Percentiles rank a stretch among this genome's conserved stretches.
Conservation (phyloP, 164 flowering plant genomes). For the Malania oleifera region DNA sequence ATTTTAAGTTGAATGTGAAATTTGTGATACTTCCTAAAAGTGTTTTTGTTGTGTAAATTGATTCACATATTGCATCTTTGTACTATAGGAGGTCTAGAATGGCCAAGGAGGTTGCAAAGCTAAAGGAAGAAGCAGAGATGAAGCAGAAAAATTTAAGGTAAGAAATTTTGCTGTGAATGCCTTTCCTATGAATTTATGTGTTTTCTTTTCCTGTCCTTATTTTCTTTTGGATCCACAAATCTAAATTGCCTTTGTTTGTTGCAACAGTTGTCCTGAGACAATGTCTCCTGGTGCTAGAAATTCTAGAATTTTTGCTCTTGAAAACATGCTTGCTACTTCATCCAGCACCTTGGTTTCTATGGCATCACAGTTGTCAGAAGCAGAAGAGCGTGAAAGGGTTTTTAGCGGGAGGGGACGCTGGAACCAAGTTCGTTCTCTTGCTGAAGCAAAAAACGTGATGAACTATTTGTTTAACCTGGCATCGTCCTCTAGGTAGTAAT, state of each 20-base stretch:
- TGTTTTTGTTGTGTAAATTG: background rate
- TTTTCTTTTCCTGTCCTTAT: background rate
- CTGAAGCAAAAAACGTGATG: constrained; percentile 92
- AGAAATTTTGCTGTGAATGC: background rate
- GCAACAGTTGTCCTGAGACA: constrained; percentile 45
- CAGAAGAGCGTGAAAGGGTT: constrained; percentile 86
- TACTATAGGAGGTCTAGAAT: constrained; percentile 48
- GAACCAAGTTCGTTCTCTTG: constrained; percentile 88
- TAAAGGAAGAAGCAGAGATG: constrained; percentile 68
- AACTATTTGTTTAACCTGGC: constrained; percentile 73
- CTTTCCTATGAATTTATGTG: background rate
- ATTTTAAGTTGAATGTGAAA: too few species aligned
- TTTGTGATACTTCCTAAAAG: background rate
- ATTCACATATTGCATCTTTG: background rate
- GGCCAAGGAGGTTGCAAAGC: constrained; percentile 71
- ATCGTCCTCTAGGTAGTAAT: constrained; percentile 74
- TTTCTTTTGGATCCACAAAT: background rate
- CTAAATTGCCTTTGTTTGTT: background rate
- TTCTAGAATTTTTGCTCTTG: constrained; percentile 92
- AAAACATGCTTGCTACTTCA: constrained; percentile 89
- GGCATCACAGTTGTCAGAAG: constrained; percentile 98
- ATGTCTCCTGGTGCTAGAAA: constrained; percentile 99
- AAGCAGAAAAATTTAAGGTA: constrained; percentile 47
- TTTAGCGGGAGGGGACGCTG: constrained; percentile 92
- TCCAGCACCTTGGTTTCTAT: constrained; percentile 84